Base-by-base conservation (phyloP, 1,139 yeast genomes). In the Eremothecium coryli region DNA sequence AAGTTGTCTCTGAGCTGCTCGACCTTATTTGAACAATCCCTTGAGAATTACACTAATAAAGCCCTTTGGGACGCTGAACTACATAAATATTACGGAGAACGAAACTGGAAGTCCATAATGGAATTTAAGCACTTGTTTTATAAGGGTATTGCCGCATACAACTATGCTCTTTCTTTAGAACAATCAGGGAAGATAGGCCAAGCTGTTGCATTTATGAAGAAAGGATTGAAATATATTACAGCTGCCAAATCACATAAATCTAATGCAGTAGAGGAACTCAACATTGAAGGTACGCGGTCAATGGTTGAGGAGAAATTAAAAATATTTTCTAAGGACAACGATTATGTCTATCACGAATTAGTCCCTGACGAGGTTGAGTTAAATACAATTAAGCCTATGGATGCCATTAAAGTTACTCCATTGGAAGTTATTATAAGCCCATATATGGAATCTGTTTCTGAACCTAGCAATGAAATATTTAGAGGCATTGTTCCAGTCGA, bases 401-500 rank as follows among this genome's bases (percentile, higher is more conserved):
- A 82, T 39, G 84, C 90, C 21, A 78, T 82, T 2, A 82, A 82
- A 49, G 65, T 78, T 0, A 33, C 37, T 4, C 12, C 17, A 5
- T 35, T 32, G 28, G 41, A 38, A 15, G 32, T 31, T 9, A 47
- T 52, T 48, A 29, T 40, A 8, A 35, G 42, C 8, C 67, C 75
- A 3, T 69, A 77, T 4, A 64, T 84, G 49, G 74, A 72, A 38
- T 76, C 73, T 21, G 49, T 67, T 26, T 62, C 68, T 39, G 63
- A 64, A 24, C 65, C 66, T 18, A 72, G 73, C 38, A 75, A 74
- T 42, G 68, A 74, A 29, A 67, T 90, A 32, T 84, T 81, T 57
- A 79, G 70, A 37, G 81, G 79, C 44, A 82, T 90, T 17, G 78
- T 90, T 6, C 97, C 98, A 2, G 66, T 86, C 49, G 73, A 78